phyloP scores from a whole-genome alignment of 768 basidiomycete species.

The Coprinellus aureogranulatus region DNA sequence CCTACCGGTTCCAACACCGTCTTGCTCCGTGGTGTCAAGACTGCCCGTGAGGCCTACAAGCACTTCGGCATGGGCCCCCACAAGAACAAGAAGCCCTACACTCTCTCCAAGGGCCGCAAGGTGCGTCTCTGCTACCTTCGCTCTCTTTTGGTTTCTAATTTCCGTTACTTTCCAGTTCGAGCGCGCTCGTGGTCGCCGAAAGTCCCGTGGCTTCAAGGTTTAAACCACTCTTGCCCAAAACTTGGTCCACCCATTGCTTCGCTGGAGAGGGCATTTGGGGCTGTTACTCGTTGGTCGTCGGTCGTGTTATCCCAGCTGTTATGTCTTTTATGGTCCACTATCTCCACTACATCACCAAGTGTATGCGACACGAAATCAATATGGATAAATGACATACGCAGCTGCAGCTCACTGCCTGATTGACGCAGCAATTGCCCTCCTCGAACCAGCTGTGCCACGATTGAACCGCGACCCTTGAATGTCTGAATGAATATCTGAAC shows the following conservation, averaged over 20 bases:
- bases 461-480: neutral
- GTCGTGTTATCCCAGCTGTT: neutral
- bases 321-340: slow-evolving; percentile 5
- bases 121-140: slow-evolving; percentile 30
- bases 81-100: slow-evolving; percentile 98
- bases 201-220: slow-evolving; percentile 96
- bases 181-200: slow-evolving; percentile 97
- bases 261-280: slow-evolving; percentile 17
- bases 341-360: neutral
- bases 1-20: slow-evolving; percentile 96
- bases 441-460: neutral
- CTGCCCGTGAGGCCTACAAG: slow-evolving; percentile 89
- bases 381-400: neutral
- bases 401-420: neutral
- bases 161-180: slow-evolving; percentile 66
- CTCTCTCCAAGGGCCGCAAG: slow-evolving; percentile 95
- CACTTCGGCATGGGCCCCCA: slow-evolving; percentile 99
- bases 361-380: slow-evolving; percentile 1
- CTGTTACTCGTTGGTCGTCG: slow-evolving; percentile 18
- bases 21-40: slow-evolving; percentile 88
- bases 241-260: slow-evolving; percentile 14
- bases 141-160: neutral
- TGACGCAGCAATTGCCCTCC: neutral
- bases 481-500: no score
- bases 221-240: slow-evolving; percentile 40